These are phyloP conservation scores for Dictyostelium citrinum DNA, from an alignment of 78 protist species.

Conservation along the genomic window DNA sequence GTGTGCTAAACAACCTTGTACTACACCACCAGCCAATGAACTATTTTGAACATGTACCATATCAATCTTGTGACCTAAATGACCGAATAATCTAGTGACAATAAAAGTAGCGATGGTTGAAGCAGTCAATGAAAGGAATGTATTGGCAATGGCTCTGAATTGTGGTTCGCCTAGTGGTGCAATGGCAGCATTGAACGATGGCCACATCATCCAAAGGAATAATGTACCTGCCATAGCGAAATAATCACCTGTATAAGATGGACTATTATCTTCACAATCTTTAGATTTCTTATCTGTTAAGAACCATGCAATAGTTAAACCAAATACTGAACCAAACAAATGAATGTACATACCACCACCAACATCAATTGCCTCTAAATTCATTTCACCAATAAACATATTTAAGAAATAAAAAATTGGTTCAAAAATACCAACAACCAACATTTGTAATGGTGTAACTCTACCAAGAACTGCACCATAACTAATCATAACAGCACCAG, in stretches of 20 bases:
- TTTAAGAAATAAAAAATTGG: constrained; percentile 84
- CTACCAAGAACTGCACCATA: constrained; percentile 95
- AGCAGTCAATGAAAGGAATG: constrained; percentile 51
- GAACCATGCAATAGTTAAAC: constrained; percentile 84
- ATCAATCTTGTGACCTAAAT: constrained; percentile 45
- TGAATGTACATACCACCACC: constrained; percentile 97
- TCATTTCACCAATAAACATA: constrained; percentile 60
- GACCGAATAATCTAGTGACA: constrained; percentile 26
- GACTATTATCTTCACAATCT: not conserved
- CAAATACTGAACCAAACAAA: constrained; percentile 94
- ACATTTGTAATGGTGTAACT: constrained; percentile 86
- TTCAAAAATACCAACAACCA: constrained; percentile 85
- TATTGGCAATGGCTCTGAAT: constrained; percentile 75
- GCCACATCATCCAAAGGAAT: constrained; percentile 93
- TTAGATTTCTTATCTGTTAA: constrained; percentile 6
- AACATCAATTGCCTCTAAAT: constrained; percentile 78
- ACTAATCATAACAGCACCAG: constrained; percentile 94
- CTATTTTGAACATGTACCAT: constrained; percentile 94
- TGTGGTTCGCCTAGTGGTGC: constrained; percentile 70
- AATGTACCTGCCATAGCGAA: constrained; percentile 92
- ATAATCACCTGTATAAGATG: constrained; percentile 80
- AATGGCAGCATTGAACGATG: constrained; percentile 94
- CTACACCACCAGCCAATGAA: constrained; percentile 96
- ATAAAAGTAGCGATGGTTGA: constrained; percentile 70
- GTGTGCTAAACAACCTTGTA: constrained; percentile 89